These are phyloP conservation scores for Hypoxylon lenormandii DNA, from an alignment of 495 filamentous ascomycete species.

Conservation along the genomic window DNA sequence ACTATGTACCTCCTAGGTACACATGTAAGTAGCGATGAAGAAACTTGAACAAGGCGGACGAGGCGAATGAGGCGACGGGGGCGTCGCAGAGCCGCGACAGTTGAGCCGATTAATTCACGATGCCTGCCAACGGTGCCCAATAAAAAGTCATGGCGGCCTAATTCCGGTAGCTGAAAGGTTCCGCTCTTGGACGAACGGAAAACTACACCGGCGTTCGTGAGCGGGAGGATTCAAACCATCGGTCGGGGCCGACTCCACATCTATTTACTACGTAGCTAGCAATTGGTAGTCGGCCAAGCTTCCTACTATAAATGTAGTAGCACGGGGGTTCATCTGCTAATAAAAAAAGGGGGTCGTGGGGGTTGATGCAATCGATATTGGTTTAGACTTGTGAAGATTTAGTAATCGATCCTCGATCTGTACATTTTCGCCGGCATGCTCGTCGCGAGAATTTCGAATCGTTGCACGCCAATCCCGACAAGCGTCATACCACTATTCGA, in stretches of 20 bases:
- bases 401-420: conserved; percentile 2
- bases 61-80: background rate
- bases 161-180: background rate
- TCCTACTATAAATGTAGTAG: background rate
- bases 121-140: background rate
- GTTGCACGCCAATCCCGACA: background rate
- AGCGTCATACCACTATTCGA: background rate
- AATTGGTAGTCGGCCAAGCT: too few species aligned
- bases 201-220: conserved; percentile 5
- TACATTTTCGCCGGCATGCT: background rate
- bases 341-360: background rate
- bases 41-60: background rate
- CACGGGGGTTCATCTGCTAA: background rate
- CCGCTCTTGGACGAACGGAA: background rate
- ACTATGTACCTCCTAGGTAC: too few species aligned
- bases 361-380: background rate
- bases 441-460: background rate
- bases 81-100: background rate
- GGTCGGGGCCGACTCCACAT: conserved; percentile 12
- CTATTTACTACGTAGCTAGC: background rate
- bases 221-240: background rate
- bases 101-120: background rate
- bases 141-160: background rate
- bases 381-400: background rate
- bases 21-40: background rate